A percentile compares a stretch with the other conserved stretches of the same genome.
Conservation (phyloP, 169 alveolate species). For the Plasmodium gallinaceum region DNA sequence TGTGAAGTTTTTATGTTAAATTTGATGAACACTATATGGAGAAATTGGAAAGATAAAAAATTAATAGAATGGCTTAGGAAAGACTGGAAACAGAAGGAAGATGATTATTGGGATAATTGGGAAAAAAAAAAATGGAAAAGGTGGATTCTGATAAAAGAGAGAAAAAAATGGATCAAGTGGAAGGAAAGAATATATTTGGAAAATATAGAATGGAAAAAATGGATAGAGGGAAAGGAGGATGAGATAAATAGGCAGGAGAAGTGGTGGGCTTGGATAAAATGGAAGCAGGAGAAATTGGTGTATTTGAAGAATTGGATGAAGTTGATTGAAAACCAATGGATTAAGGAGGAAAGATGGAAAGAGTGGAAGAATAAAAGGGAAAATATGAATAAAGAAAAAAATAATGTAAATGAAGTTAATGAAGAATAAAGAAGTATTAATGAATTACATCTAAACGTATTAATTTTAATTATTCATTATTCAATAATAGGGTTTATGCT, state of each 20-base stretch:
- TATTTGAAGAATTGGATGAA: constrained; percentile 5
- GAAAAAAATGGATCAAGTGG: constrained; percentile 22
- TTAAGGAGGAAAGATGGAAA: constrained; percentile 2
- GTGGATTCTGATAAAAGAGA: neutral
- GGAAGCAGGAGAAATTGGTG: constrained; percentile 13
- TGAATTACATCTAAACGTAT: too few species aligned
- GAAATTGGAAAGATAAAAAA: constrained; percentile 20
- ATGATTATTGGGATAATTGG: constrained; percentile 18
- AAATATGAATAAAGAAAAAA: neutral
- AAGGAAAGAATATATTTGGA: constrained; percentile 19
- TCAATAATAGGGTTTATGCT: too few species aligned
- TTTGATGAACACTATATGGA: constrained; percentile 14
- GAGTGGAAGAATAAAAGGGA: constrained; percentile 5
- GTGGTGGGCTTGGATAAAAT: constrained; percentile 25
- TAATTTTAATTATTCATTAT: too few species aligned
- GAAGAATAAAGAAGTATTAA: too few species aligned
- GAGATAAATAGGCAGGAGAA: constrained; percentile 3
- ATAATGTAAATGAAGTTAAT: too few species aligned
- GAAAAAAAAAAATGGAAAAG: constrained; percentile 12
- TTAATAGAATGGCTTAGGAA: constrained; percentile 19
- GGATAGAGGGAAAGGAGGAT: constrained; percentile 31
- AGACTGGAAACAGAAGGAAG: constrained; percentile 35
- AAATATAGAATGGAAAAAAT: constrained; percentile 34
- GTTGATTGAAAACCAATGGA: neutral
- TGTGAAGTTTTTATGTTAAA: constrained; percentile 1